Evolutionary conservation across 495 filamentous ascomycete genomes (phyloP).

Genomic region (Coniosporium apollinis): DNA sequence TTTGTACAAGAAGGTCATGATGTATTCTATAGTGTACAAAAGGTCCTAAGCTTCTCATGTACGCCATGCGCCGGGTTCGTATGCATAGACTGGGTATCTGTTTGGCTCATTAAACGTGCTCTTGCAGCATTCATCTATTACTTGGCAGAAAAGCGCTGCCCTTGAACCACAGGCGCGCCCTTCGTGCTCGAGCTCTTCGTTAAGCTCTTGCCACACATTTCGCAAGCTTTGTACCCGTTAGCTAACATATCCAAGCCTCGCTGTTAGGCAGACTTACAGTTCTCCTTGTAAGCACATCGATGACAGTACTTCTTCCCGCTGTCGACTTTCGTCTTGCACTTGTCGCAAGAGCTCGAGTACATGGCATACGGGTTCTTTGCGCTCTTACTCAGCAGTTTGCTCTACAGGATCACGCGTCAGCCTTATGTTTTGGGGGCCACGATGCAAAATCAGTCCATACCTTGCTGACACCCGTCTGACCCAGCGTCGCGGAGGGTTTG

Average conservation of each 20-base stretch:
- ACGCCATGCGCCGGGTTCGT: too few relatives aligned
- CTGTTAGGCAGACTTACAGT: conserved; percentile 29
- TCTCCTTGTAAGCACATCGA: conserved; percentile 47
- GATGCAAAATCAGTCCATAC: conserved; percentile 10
- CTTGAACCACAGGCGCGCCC: conserved; percentile 38
- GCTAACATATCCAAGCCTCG: conserved; percentile 11
- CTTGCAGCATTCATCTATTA: too few relatives aligned
- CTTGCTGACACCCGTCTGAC: conserved; percentile 38
- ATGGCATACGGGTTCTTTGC: conserved; percentile 56
- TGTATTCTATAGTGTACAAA: too few relatives aligned
- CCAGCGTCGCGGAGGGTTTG: conserved; percentile 34
- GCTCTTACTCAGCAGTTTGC: conserved; percentile 48
- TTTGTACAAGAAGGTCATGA: too few relatives aligned
- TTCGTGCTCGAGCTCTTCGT: conserved; percentile 30
- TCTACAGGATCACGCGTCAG: conserved; percentile 27
- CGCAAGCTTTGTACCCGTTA: conserved; percentile 32
- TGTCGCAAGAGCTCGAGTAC: conserved; percentile 42
- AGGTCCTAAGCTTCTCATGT: too few relatives aligned
- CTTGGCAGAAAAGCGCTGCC: conserved; percentile 49
- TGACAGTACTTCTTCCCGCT: conserved; percentile 47
- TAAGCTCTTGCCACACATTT: conserved; percentile 47
- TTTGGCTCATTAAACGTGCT: too few relatives aligned
- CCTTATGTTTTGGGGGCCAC: too few relatives aligned
- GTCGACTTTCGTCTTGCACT: conserved; percentile 49
- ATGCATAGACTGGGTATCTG: too few relatives aligned